phyloP scores from a whole-genome alignment of 441 rosid genomes.

The Syzygium syzygioides region DNA sequence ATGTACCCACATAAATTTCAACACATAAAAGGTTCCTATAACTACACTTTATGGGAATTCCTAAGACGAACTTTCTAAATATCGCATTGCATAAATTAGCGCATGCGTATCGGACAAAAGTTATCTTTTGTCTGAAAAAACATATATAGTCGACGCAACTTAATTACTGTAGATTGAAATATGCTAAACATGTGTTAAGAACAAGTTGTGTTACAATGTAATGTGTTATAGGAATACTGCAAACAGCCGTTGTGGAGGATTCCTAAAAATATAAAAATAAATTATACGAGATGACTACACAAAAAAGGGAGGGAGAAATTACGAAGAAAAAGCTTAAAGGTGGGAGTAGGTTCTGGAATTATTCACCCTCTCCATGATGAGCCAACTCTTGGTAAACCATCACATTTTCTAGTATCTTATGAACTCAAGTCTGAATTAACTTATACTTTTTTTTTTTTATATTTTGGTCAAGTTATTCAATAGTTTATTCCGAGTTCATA shows the following conservation, averaged over 20 bases:
- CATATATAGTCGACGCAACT: neutral
- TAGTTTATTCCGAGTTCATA: neutral
- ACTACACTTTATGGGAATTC: neutral
- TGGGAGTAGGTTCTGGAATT: neutral
- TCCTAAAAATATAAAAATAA: neutral
- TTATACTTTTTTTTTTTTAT: neutral
- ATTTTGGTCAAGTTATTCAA: neutral
- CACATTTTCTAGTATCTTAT: neutral
- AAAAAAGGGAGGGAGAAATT: neutral
- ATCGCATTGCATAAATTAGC: neutral
- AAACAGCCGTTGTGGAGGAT: rapidly evolving
- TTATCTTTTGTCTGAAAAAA: neutral
- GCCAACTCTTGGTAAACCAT: neutral
- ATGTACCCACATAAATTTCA: neutral
- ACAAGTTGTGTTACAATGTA: neutral
- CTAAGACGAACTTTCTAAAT: too few species aligned
- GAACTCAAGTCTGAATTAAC: neutral
- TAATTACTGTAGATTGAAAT: neutral
- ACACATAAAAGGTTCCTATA: neutral
- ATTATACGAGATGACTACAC: neutral
- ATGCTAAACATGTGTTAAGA: neutral
- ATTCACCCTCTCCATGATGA: neutral
- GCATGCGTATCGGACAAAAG: neutral
- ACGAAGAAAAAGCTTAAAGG: neutral
- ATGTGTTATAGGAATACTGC: neutral